Evolutionary conservation across 2,329 filamentous ascomycete genomes (phyloP), one percentile per base, ranked within the genome.

Genomic region (Fusarium robinianum): DNA sequence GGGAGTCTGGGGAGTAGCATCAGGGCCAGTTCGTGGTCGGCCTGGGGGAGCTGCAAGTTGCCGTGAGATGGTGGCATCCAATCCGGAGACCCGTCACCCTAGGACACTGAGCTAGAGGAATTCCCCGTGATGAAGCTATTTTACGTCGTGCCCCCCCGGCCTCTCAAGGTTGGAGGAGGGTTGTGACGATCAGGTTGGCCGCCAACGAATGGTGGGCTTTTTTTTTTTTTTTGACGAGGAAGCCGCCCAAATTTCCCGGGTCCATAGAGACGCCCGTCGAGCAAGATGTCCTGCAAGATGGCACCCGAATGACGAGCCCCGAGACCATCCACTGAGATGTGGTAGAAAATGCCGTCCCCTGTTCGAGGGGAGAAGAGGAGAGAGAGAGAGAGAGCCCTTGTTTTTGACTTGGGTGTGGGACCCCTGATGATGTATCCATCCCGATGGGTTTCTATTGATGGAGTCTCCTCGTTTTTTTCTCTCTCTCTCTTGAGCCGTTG

Each of bases 11-110:
- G 27, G 38, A 43, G 36, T 29, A 32, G 25, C 37, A 54, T 33
- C 39, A n/a, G n/a, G n/a, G n/a, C n/a, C 17, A 5, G 32, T 48
- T 37, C 24, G 31, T 15, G 38, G 29, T 10, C 41, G 23, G 10
- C 19, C 12, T 25, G 24, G n/a, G 43, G 38, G 15, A 18, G 31
- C 45, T 50, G 46, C 43, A 29, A 21, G 22, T n/a, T 53, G 31
- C 32, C 23, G 32, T 35, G 26, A 46, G 6, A 29, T 34, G 34
- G 41, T 50, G 45, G 52, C 50, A 53, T 41, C 49, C 55, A 58
- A 58, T 58, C 49, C 53, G 29, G 45, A 18, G 34, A 52, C 44
- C 33, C 27, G 31, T 49, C 31, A 38, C 42, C 14, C 38, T 33
- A 40, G 34, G 26, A 27, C 22, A 27, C 29, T n/a, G 10, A 27